Base-by-base conservation (phyloP, 148 eudicot genomes). In the Spergularia bocconei region DNA sequence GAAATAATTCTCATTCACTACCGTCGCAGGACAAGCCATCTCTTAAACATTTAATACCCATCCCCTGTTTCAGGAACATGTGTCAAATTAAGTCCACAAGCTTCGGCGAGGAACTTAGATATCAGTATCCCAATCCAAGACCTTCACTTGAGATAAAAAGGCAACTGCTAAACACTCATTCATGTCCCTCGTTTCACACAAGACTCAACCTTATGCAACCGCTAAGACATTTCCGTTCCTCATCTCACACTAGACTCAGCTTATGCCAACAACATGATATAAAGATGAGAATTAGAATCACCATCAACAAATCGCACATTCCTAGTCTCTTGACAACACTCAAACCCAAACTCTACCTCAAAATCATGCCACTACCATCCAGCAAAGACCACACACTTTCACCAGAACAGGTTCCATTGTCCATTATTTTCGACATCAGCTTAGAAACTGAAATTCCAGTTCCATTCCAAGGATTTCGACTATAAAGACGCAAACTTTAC, bases 381-480 rank as follows among this genome's bases (percentile, higher is more conserved):
- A 73, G 25, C 75, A 58, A 59, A n/a, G n/a, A n/a, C n/a, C 36
- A 29, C 36, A 29, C 33, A 29, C 36, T 29, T 2, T 29, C 36
- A 29, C 36, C 48, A 5, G 2, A 8, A 17, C 53, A 44, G 16
- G 17, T 13, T 19, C 25, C 63, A 59, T 44, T 3, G 4, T 21
- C 4, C 39, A 41, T 4, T 9, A 74, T 52, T 17, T 19, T 13
- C 75, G 48, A 12, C 62, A 75, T 75, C 77, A 74, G 19, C n/a
- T 14, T 20, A 19, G n/a, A 29, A 51, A 13, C 21, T 25, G 17
- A 51, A 13, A 4, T 65, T 53, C 6, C n/a, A 15, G 1, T 54
- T 10, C 1, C 3, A 70, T 56, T 54, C 51, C 7, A 70, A 33
- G 29, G 57, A 55, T 38, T 33, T 36, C 63, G 4, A n/a, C 6